Evolutionary conservation across 176 grass and related monocot species (phyloP).

Genomic region (Lolium multiflorum): DNA sequence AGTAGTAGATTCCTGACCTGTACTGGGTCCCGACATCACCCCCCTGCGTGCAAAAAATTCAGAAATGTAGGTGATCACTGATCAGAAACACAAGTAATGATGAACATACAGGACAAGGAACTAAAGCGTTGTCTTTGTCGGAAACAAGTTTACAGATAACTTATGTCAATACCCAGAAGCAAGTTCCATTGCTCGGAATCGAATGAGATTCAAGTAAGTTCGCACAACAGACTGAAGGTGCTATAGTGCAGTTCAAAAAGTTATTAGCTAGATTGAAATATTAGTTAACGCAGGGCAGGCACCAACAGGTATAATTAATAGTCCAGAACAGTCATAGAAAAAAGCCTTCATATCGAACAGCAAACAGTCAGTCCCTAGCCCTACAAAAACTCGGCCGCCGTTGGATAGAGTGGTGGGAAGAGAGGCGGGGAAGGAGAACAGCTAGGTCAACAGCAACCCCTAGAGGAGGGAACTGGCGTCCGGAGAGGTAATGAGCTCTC

Average conservation of each 20-base stretch:
- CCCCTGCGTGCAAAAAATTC: constrained; percentile 52
- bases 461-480: neutral
- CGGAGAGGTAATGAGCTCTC: neutral
- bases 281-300: no score
- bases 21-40: constrained; percentile 94
- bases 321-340: neutral
- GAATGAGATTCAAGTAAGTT: neutral
- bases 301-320: neutral
- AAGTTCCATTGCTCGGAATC: neutral
- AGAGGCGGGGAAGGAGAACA: neutral
- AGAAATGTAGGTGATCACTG: neutral
- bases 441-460: neutral
- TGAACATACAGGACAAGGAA: neutral
- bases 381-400: neutral
- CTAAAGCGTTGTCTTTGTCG: neutral
- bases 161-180: neutral
- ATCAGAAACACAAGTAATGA: neutral
- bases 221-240: neutral
- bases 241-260: neutral
- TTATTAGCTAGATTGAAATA: neutral
- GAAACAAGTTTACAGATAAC: neutral
- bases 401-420: neutral
- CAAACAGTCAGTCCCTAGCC: neutral
- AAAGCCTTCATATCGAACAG: neutral
- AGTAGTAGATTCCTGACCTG: constrained; percentile 93